These are phyloP conservation scores for Trichopus zeylanicus DNA, from an alignment of 116 monocot species.

Conservation along the genomic window DNA sequence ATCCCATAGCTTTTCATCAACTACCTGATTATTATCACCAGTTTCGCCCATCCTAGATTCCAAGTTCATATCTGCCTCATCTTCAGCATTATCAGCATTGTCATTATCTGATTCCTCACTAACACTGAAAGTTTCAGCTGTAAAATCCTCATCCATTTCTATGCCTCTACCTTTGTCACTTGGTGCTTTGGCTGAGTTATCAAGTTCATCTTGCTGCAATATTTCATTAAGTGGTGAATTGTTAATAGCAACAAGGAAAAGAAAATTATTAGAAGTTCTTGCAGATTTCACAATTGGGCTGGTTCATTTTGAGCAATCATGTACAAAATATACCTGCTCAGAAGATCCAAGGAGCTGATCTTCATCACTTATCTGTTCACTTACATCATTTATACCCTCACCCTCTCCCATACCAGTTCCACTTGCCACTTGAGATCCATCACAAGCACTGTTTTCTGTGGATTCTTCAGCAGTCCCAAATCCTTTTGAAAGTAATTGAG, in stretches of 20 bases:
- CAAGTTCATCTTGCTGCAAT: conserved; percentile 42
- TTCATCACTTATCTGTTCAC: conserved; percentile 82
- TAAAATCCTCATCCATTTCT: conserved; percentile 95
- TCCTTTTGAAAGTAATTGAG: conserved; percentile 62
- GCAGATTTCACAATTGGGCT: too few relatives aligned
- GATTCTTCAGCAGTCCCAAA: conserved; percentile 54
- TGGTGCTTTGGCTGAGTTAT: conserved; percentile 38
- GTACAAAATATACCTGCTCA: conserved; percentile 31
- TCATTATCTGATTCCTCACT: conserved; percentile 64
- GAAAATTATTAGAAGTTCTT: too few relatives aligned
- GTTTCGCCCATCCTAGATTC: conserved; percentile 78
- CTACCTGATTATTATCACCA: conserved; percentile 37
- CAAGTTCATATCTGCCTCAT: conserved; percentile 56
- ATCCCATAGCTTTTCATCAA: conserved; percentile 71
- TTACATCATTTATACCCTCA: conserved; percentile 77
- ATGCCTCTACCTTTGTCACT: conserved; percentile 59
- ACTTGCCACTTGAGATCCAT: conserved; percentile 37
- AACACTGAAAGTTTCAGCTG: conserved; percentile 60
- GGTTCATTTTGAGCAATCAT: too few relatives aligned
- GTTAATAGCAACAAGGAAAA: not conserved
- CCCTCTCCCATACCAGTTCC: conserved; percentile 98
- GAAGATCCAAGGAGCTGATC: conserved; percentile 51
- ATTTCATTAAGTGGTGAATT: not conserved
- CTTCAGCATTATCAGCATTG: conserved; percentile 27
- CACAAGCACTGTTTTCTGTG: conserved; percentile 22